Evolutionary conservation across 2,329 filamentous ascomycete genomes (phyloP).

Genomic region (Neocatenulostroma microsporum): DNA sequence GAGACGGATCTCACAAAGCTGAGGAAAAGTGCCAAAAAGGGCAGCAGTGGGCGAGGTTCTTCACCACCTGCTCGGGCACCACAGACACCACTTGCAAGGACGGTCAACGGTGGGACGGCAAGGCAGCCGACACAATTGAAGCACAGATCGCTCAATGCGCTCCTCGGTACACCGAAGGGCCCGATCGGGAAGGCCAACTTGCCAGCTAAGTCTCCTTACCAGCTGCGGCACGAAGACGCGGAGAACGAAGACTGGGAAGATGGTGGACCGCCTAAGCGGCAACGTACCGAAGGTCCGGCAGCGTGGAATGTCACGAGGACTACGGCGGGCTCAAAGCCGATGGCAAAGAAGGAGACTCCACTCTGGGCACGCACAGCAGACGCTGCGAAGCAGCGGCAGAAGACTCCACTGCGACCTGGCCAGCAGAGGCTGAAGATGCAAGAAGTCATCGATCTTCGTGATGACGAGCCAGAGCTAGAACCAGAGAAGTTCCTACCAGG

Average conservation of each 20-base stretch:
- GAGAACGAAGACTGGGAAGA: slow-evolving; percentile 27
- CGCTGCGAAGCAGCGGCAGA: slow-evolving; percentile 17
- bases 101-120: slow-evolving; percentile 8
- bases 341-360: slow-evolving; percentile 14
- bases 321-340: slow-evolving; percentile 3
- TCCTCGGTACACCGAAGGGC: slow-evolving; percentile 59
- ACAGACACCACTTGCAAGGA: slow-evolving; percentile 9
- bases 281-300: slow-evolving; percentile 23
- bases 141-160: slow-evolving; percentile 53
- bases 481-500: slow-evolving; percentile 17
- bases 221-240: slow-evolving; percentile 40
- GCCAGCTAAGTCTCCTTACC: slow-evolving; percentile 57
- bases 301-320: slow-evolving; percentile 15
- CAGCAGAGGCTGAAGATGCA: slow-evolving; percentile 20
- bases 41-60: slow-evolving; percentile 19
- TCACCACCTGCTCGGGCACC: slow-evolving; percentile 17
- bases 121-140: slow-evolving; percentile 34
- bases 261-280: slow-evolving; percentile 34
- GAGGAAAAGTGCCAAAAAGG: slow-evolving; percentile 58
- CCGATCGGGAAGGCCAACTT: slow-evolving; percentile 55
- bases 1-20: slow-evolving; percentile 73
- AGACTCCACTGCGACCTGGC: slow-evolving; percentile 8
- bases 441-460: slow-evolving; percentile 31
- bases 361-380: slow-evolving; percentile 22
- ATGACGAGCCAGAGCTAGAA: slow-evolving; percentile 26